Percentiles rank a stretch among this genome's conserved stretches.
phyloP scores from a whole-genome alignment of 768 basidiomycete species.

The Mycena maculata region DNA sequence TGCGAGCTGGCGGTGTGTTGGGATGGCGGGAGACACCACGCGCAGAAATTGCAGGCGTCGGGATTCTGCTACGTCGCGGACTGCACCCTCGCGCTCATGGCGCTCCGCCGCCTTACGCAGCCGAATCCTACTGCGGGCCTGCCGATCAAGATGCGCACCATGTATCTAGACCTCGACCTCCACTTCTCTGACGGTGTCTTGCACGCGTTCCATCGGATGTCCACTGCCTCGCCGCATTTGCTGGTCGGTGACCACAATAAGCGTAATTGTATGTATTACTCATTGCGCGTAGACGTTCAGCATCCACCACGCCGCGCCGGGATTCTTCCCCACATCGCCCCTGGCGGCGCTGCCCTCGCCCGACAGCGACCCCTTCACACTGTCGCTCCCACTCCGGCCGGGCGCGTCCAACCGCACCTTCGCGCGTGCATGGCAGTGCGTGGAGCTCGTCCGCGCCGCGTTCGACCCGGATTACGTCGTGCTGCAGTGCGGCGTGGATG shows the following conservation, averaged over 20 bases:
- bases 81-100: conserved; percentile 82
- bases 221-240: conserved; percentile 54
- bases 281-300: conserved; percentile 72
- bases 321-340: conserved; percentile 83
- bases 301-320: conserved; percentile 83
- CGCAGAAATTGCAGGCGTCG: conserved; percentile 78
- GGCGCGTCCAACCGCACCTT: conserved; percentile 79
- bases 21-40: conserved; percentile 96
- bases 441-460: conserved; percentile 68
- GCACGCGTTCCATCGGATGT: conserved; percentile 69
- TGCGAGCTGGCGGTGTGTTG: conserved; percentile 82
- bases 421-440: conserved; percentile 67
- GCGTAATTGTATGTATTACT: neutral
- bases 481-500: conserved; percentile 90
- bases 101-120: conserved; percentile 52
- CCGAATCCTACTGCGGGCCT: conserved; percentile 10
- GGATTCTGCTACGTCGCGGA: conserved; percentile 98
- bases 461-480: conserved; percentile 85
- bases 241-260: conserved; percentile 49
- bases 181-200: conserved; percentile 94
- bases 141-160: conserved; percentile 65
- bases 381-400: conserved; percentile 83
- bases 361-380: conserved; percentile 69
- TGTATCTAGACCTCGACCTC: conserved; percentile 94
- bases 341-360: conserved; percentile 58